Percentiles rank a stretch among this genome's conserved stretches.
These are phyloP conservation scores for Stipa capillata DNA, from an alignment of 176 grass and related monocot species.

Conservation along the genomic window DNA sequence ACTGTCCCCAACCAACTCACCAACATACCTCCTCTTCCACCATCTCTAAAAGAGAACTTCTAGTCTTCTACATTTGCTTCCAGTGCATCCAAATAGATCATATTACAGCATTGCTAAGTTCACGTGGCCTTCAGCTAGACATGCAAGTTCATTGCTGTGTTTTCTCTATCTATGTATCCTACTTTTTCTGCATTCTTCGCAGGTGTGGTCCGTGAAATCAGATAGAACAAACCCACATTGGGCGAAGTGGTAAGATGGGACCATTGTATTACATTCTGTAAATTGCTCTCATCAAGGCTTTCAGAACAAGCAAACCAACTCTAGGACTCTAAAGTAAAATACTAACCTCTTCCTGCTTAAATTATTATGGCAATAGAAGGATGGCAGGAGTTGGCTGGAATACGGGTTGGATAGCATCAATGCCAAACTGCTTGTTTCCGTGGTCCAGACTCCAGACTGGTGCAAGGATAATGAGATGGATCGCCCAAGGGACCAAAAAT, in stretches of 20 bases:
- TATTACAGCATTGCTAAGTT: background rate
- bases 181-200: background rate
- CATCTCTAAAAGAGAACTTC: background rate
- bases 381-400: background rate
- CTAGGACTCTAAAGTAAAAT: background rate
- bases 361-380: background rate
- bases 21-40: background rate
- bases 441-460: background rate
- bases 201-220: background rate
- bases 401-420: constrained; percentile 21
- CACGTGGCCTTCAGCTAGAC: background rate
- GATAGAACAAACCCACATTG: constrained; percentile 4
- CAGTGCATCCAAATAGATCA: background rate
- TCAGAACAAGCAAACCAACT: background rate
- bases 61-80: background rate
- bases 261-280: constrained; percentile 8
- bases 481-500: background rate
- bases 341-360: background rate
- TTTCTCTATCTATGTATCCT: background rate
- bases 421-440: constrained; percentile 14
- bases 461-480: background rate
- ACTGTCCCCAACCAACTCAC: background rate
- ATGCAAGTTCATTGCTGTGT: background rate
- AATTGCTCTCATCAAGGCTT: background rate
- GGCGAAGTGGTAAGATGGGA: background rate